Evolutionary conservation across 177 flowering plant genomes (phyloP), one percentile per base, ranked within the genome.

Genomic region (Vitis hybrid): DNA sequence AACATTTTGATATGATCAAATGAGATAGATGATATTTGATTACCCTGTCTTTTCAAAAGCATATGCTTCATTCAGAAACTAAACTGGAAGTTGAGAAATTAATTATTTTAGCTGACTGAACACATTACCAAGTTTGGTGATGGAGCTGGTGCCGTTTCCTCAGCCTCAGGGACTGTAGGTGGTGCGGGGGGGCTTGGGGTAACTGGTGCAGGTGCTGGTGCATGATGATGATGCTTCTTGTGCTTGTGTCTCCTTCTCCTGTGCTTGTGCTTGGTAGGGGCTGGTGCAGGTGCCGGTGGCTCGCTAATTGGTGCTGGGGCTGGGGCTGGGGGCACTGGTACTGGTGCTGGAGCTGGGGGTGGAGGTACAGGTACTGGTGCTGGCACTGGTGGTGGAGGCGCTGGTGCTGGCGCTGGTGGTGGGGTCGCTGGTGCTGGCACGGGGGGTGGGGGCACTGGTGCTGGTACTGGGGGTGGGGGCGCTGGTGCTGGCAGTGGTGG

Each of bases 151-250:
- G 82, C 39, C 34, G 79, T 74, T 6, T 80, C 87, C 2, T 76
- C 83, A 1, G 84, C 55, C 26, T 72, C 79, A 71, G 69, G 18
- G 48, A 66, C 73, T 3, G 82, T 68, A 7, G 90, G 91, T 61
- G 91, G 91, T 63, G 94, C 87, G 48, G 91, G 94, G 18, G 91
- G 94, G 68, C 91, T 86, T 21, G 21, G 72, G 11, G 79, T 80
- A 19, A 68, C 77, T 30, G 84, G 79, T 34, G 75, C 75, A 32
- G 83, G 74, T 51, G 77, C 60, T 6, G 80, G 76, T 45, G 63
- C 76, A 39, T 39, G 45, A 39, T 18, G 26, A 52, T n/a, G 19
- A 26, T 14, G 86, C 87, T 56, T 84, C 77, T 52, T 88, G 87
- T 70, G 89, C 78, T 45, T 75, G 78, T 60, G 67, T 51, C 15